Evolutionary conservation across 1,139 yeast species (phyloP).

Genomic region (Ogataea hybrid): DNA sequence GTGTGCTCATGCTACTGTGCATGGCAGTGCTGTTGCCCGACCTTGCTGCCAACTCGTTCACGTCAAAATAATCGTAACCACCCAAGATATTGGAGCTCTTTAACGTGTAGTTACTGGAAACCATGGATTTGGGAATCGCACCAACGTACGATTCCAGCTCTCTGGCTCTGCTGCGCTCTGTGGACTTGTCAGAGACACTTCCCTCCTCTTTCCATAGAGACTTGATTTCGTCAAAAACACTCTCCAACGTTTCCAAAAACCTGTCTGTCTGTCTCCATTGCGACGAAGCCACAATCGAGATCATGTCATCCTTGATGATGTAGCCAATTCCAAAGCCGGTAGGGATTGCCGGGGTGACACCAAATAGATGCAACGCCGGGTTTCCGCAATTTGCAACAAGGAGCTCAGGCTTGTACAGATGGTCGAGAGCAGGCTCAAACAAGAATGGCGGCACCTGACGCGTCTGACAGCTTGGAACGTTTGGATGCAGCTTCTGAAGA

Average conservation of each 20-base stretch:
- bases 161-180: slow-evolving; percentile 23
- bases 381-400: slow-evolving; percentile 70
- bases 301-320: slow-evolving; percentile 63
- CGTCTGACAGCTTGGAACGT: slow-evolving; percentile 13
- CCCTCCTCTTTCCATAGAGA: slow-evolving; percentile 40
- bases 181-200: slow-evolving; percentile 7
- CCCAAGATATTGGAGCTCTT: slow-evolving; percentile 42
- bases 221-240: slow-evolving; percentile 57
- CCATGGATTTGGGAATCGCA: slow-evolving; percentile 32
- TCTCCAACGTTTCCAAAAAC: slow-evolving; percentile 58
- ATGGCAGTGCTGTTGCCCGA: slow-evolving; percentile 31
- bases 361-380: slow-evolving; percentile 70
- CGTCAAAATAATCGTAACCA: slow-evolving; percentile 76
- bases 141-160: slow-evolving; percentile 26
- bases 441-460: slow-evolving; percentile 38
- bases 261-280: slow-evolving; percentile 74
- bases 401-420: slow-evolving; percentile 36
- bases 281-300: slow-evolving; percentile 63
- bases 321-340: slow-evolving; percentile 80
- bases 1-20: slow-evolving; percentile 24
- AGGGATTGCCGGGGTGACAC: slow-evolving; percentile 72
- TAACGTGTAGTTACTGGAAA: slow-evolving; percentile 28
- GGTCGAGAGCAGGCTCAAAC: slow-evolving; percentile 32
- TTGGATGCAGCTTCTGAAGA: slow-evolving; percentile 44
- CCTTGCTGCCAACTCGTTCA: slow-evolving; percentile 48